Evolutionary conservation across 345 rosid species (phyloP).

Genomic region (Psidium friedrichsthalianum): DNA sequence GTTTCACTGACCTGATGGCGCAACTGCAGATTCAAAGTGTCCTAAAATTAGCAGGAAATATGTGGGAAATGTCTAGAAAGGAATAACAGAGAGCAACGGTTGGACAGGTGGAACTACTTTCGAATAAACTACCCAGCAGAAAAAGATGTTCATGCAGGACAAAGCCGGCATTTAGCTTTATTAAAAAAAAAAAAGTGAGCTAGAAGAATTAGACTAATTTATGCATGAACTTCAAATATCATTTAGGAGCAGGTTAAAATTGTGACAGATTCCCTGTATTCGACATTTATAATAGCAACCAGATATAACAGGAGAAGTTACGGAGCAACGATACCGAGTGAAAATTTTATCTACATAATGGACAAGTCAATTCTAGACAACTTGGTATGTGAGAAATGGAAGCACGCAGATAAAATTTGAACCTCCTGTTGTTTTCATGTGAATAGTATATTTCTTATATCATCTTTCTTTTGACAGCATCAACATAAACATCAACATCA

Average conservation of each 20-base stretch:
- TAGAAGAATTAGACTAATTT: background rate
- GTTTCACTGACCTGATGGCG: conserved; percentile 40
- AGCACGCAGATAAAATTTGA: background rate
- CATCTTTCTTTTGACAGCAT: background rate
- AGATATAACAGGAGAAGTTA: background rate
- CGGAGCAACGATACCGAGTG: background rate
- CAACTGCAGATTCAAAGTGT: conserved; percentile 29
- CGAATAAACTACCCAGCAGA: background rate
- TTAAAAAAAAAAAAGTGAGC: background rate
- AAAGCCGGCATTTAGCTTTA: background rate
- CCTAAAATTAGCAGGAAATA: background rate
- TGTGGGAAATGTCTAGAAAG: background rate
- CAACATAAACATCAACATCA: too few species aligned
- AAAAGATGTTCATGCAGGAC: background rate
- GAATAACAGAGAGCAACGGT: background rate
- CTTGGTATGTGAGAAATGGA: background rate
- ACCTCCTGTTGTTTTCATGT: background rate
- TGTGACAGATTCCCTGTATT: background rate
- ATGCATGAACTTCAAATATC: background rate
- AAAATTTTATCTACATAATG: background rate
- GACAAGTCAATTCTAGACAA: background rate
- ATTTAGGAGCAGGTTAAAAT: background rate
- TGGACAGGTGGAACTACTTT: background rate
- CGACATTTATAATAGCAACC: background rate
- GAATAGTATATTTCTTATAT: background rate